Base-by-base conservation (phyloP, 805 yeast species). In the Metschnikowia kunwiensis region DNA sequence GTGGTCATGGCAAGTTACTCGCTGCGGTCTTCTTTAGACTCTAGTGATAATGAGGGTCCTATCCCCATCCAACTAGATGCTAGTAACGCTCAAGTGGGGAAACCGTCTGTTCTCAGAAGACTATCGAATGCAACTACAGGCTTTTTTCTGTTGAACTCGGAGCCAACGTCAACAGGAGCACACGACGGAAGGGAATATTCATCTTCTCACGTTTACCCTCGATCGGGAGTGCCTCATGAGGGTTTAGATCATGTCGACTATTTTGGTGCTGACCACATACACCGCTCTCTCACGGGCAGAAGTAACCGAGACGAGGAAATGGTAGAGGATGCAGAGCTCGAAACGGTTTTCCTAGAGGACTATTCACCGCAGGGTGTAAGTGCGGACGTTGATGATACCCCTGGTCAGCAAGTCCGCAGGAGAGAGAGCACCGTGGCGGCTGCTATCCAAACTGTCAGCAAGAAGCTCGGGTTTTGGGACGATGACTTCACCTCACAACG, bases 381-480 rank as follows among this genome's bases (percentile, higher is more conserved):
- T 7, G 7, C 9, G 9, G 11, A 10, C 2, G 20, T 25, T 7
- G 30, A 23, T 3, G 28, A 27, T n/a, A 14, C 33, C 2, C 18
- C 27, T 2, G 24, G 21, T 5, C 26, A 15, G 16, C 27, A 22
- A 7, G 15, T 39, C 3, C 31, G 30, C 23, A 32, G 49, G 4
- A 40, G 58, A 16, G 40, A 35, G 13, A 48, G 54, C 22, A 55
- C 62, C 7, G 48, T 55, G 10, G 54, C 32, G 1, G 32, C 54
- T 5, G 46, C 52, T 6, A 42, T 57, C 18, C 58, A 56, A 37
- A 34, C 31, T 7, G 30, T 51, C 30, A 44, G 51, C 23, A 35
- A 37, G 27, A 43, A 59, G 37, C 28, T 53, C 36, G 45, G 61
- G 31, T 55, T 27, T 38, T 60, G 64, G 63, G 63, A 59, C 35